A percentile compares a stretch with the other conserved stretches of the same genome.
phyloP scores from a whole-genome alignment of 2,329 filamentous ascomycete genomes.

The Cadophora luteo-olivacea region DNA sequence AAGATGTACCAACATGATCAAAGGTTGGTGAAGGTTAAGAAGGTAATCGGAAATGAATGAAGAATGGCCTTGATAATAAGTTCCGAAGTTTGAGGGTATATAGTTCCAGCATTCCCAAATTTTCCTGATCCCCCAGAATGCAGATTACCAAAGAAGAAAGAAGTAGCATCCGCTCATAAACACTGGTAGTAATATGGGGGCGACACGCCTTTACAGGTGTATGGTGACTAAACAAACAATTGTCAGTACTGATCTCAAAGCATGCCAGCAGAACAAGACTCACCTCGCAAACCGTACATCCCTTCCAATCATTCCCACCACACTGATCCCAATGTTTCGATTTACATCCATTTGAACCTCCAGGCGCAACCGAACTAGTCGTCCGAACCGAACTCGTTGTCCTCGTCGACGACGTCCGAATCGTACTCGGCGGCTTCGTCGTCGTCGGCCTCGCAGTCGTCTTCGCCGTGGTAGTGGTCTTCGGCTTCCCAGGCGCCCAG shows the following conservation, averaged over 20 bases:
- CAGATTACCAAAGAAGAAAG: background rate
- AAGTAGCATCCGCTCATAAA: slow-evolving; percentile 16
- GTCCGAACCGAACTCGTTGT: background rate
- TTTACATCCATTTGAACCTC: slow-evolving; percentile 20
- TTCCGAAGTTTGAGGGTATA: background rate
- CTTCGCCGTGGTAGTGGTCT: background rate
- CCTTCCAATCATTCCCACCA: slow-evolving; percentile 34
- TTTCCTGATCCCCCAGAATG: background rate
- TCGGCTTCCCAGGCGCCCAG: slow-evolving; percentile 5
- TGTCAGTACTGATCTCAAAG: background rate
- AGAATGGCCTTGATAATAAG: too few relatives aligned
- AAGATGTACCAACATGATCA: too few relatives aligned
- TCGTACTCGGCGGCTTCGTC: background rate
- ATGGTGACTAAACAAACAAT: slow-evolving; percentile 12
- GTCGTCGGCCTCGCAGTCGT: background rate
- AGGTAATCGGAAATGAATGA: too few relatives aligned
- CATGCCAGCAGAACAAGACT: background rate
- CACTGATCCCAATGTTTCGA: slow-evolving; percentile 33
- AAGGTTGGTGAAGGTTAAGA: too few relatives aligned
- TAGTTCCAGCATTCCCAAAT: background rate
- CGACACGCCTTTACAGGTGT: slow-evolving; percentile 28
- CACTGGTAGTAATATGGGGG: slow-evolving; percentile 33
- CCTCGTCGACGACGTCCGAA: background rate
- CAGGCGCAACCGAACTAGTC: background rate
- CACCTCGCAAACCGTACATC: slow-evolving; percentile 33